Conservation (phyloP, 2,329 filamentous ascomycete genomes). For the Alternaria solani region DNA sequence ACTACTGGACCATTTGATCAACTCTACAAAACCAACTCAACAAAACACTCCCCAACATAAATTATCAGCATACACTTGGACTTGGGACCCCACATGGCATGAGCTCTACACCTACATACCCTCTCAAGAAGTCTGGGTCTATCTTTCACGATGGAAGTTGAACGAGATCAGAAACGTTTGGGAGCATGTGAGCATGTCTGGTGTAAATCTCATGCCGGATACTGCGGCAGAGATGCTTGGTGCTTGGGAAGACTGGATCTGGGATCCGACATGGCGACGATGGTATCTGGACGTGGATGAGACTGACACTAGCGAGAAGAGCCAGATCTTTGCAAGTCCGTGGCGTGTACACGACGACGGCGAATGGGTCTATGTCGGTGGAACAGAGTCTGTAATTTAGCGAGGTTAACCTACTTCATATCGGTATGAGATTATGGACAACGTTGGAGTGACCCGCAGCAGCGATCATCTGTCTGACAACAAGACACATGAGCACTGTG, state of each 20-base stretch:
- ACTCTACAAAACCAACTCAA: neutral
- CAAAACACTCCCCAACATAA: conserved; percentile 10
- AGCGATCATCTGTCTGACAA: neutral
- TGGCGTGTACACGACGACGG: conserved; percentile 19
- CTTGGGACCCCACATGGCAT: conserved; percentile 24
- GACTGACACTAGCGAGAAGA: neutral
- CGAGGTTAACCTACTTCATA: neutral
- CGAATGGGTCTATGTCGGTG: conserved; percentile 25
- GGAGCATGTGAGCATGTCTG: conserved; percentile 19
- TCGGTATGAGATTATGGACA: neutral
- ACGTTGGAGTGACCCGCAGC: neutral
- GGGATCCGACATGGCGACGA: conserved; percentile 23
- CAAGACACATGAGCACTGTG: neutral
- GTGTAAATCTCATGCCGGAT: conserved; percentile 12
- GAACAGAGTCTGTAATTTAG: neutral
- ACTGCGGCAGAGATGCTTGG: conserved; percentile 18
- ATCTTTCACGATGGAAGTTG: conserved; percentile 22
- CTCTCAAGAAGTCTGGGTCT: conserved; percentile 11
- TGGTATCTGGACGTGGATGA: conserved; percentile 24
- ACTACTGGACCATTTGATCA: conserved; percentile 16
- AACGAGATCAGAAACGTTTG: conserved; percentile 18
- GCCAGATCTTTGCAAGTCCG: conserved; percentile 21
- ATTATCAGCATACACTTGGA: conserved; percentile 17
- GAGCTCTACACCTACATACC: conserved; percentile 23
- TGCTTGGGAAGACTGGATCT: conserved; percentile 32